A percentile compares a stretch with the other conserved stretches of the same genome.
Conservation (phyloP, 2,329 filamentous ascomycete species). For the Trichoderma cornu-damae region DNA sequence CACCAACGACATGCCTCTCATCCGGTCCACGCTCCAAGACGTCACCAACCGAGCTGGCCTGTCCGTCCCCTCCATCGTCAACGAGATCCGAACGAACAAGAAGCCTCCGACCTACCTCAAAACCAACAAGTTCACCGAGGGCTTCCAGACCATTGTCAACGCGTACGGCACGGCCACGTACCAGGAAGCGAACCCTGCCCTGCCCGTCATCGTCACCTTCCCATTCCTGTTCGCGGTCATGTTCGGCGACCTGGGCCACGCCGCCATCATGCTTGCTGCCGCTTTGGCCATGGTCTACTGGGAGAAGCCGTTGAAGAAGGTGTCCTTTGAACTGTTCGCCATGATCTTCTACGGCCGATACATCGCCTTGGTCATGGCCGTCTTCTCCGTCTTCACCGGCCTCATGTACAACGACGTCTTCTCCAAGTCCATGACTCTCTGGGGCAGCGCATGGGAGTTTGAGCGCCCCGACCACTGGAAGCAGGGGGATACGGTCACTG, state of each 20-base stretch:
- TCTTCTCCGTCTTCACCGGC: slow-evolving; percentile 95
- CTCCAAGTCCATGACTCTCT: slow-evolving; percentile 85
- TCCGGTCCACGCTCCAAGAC: slow-evolving; percentile 90
- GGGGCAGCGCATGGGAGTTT: slow-evolving; percentile 86
- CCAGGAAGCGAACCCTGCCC: slow-evolving; percentile 90
- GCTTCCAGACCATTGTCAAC: slow-evolving; percentile 98
- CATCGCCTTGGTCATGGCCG: slow-evolving; percentile 96
- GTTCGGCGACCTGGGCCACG: slow-evolving; percentile 98
- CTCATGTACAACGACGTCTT: slow-evolving; percentile 97
- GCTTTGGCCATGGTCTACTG: slow-evolving; percentile 93
- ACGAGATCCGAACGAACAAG: slow-evolving; percentile 95
- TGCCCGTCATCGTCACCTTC: slow-evolving; percentile 95
- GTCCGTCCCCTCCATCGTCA: slow-evolving; percentile 97
- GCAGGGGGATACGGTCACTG: slow-evolving; percentile 58
- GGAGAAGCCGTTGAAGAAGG: slow-evolving; percentile 89
- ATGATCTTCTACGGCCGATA: slow-evolving; percentile 99
- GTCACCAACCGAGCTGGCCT: slow-evolving; percentile 94
- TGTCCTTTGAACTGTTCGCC: slow-evolving; percentile 85
- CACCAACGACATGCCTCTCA: slow-evolving; percentile 79
- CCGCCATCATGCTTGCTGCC: slow-evolving; percentile 77
- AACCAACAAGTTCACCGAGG: slow-evolving; percentile 97
- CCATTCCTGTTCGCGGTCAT: slow-evolving; percentile 99
- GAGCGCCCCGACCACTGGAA: slow-evolving; percentile 61
- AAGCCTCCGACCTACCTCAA: slow-evolving; percentile 96
- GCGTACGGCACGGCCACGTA: slow-evolving; percentile 98